phyloP scores from a whole-genome alignment of 495 filamentous ascomycete species.

The Neurospora africana region DNA sequence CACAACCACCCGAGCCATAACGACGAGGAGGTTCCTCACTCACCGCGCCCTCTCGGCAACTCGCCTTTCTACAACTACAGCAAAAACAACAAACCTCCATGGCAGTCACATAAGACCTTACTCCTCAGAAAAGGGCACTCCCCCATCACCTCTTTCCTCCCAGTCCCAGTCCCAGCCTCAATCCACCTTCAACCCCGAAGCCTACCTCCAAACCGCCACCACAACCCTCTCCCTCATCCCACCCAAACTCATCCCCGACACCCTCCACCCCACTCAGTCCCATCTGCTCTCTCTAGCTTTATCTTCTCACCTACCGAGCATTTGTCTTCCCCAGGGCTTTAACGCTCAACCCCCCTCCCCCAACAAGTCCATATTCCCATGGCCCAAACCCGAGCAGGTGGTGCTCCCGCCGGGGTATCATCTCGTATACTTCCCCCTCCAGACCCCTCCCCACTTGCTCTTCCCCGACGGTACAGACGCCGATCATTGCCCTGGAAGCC shows the following conservation, averaged over 20 bases:
- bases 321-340: conserved; percentile 26
- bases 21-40: not conserved
- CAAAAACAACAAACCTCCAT: not conserved
- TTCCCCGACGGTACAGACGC: conserved; percentile 63
- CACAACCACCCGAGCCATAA: not conserved
- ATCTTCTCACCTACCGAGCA: conserved; percentile 40
- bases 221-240: conserved; percentile 29
- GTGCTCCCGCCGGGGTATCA: conserved; percentile 57
- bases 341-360: not conserved
- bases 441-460: conserved; percentile 41
- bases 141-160: conserved; percentile 1
- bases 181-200: not conserved
- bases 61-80: not conserved
- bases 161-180: not conserved
- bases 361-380: not conserved
- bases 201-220: conserved; percentile 6
- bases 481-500: conserved; percentile 52
- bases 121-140: not conserved
- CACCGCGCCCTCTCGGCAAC: not conserved
- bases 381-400: conserved; percentile 9
- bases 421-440: conserved; percentile 60
- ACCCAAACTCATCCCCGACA: conserved; percentile 50
- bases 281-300: conserved; percentile 57
- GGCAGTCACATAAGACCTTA: not conserved
- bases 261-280: conserved; percentile 52